phyloP scores from a whole-genome alignment of 345 rosid genomes.

The Aquilaria malaccensis region DNA sequence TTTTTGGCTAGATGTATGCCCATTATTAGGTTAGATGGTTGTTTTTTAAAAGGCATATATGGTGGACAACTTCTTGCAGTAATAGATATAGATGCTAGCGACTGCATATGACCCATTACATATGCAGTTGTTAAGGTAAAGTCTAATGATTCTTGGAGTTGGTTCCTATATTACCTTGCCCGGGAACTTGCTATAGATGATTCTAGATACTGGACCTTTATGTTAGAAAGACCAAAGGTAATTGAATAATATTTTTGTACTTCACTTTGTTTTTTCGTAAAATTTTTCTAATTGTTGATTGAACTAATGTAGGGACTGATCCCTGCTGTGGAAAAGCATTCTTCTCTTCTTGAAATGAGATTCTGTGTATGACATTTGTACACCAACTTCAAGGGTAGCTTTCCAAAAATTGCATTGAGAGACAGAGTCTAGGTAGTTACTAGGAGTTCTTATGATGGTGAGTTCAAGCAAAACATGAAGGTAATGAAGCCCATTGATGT shows the following conservation, averaged over 20 bases:
- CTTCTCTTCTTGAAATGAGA: too few species aligned
- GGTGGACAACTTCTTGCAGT: not conserved
- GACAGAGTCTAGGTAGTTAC: too few species aligned
- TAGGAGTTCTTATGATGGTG: too few species aligned
- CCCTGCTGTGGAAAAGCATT: too few species aligned
- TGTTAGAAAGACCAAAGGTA: too few species aligned
- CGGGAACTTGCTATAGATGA: not conserved
- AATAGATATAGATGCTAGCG: not conserved
- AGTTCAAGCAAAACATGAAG: too few species aligned
- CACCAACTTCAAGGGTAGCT: too few species aligned
- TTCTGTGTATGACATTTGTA: too few species aligned
- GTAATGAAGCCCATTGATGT: too few species aligned
- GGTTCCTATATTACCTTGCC: not conserved
- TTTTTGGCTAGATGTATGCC: not conserved
- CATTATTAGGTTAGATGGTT: not conserved
- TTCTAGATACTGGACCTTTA: not conserved
- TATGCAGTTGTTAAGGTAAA: not conserved
- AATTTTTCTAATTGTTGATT: too few species aligned
- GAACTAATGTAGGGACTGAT: not conserved
- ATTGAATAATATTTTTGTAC: too few species aligned
- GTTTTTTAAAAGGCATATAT: not conserved
- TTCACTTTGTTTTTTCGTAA: not conserved
- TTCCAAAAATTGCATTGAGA: not conserved
- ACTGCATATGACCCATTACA: too few species aligned
- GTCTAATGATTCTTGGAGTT: not conserved